These are phyloP conservation scores for Solanum paucissectum DNA, from an alignment of 257 asterid genomes.

Conservation along the genomic window DNA sequence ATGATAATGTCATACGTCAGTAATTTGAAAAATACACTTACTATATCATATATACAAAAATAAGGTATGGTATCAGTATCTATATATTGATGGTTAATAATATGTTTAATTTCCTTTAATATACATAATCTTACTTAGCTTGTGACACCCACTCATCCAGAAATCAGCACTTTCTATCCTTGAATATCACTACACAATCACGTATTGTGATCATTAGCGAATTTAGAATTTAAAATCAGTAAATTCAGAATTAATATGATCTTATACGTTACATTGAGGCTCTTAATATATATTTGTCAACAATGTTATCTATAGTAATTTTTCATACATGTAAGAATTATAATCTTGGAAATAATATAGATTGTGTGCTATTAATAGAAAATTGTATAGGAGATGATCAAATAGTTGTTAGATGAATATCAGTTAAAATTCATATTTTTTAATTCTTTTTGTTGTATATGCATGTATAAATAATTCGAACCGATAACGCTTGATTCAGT, in stretches of 20 bases:
- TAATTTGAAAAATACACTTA: not conserved
- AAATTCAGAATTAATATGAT: not conserved
- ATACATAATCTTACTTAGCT: too few relatives aligned
- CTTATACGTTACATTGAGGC: too few relatives aligned
- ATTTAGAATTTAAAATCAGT: not conserved
- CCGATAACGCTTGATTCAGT: not conserved
- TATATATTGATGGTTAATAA: too few relatives aligned
- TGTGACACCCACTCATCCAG: too few relatives aligned
- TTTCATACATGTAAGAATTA: too few relatives aligned
- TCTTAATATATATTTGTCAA: not conserved
- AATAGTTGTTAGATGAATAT: not conserved
- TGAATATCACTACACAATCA: not conserved
- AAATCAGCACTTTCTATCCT: not conserved
- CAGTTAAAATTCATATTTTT: not conserved
- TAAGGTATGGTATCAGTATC: too few relatives aligned
- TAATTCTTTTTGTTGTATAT: not conserved
- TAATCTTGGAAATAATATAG: not conserved
- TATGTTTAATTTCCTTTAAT: too few relatives aligned
- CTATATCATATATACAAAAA: too few relatives aligned
- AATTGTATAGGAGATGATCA: not conserved
- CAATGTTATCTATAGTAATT: too few relatives aligned
- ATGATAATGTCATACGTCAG: not conserved
- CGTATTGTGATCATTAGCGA: not conserved
- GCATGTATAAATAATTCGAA: not conserved
- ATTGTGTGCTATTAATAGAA: not conserved